phyloP scores from a whole-genome alignment of 805 yeast species.

The Starmerella floricola region DNA sequence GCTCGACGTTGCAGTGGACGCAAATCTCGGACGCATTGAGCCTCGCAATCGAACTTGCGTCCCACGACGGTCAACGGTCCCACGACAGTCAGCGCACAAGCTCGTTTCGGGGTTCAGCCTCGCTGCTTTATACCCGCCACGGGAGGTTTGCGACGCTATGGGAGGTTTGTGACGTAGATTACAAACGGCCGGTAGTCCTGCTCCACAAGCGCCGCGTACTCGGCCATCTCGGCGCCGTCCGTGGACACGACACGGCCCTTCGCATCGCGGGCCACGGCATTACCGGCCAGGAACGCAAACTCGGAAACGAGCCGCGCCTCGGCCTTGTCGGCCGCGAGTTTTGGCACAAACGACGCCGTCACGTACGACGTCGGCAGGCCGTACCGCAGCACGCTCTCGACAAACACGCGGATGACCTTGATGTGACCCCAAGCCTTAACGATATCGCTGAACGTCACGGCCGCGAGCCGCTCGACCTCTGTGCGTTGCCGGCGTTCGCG shows the following conservation, averaged over 20 bases:
- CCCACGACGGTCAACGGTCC: too few relatives aligned
- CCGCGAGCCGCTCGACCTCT: slow-evolving; percentile 71
- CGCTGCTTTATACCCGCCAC: too few relatives aligned
- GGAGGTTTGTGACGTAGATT: slow-evolving; percentile 46
- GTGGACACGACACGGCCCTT: slow-evolving; percentile 50
- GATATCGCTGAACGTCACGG: slow-evolving; percentile 82
- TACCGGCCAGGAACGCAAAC: slow-evolving; percentile 86
- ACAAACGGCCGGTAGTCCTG: slow-evolving; percentile 96
- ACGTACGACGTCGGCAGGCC: slow-evolving; percentile 92
- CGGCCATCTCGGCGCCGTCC: slow-evolving; percentile 56
- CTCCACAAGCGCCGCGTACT: slow-evolving; percentile 85
- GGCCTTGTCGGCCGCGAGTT: slow-evolving; percentile 39
- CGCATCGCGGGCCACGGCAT: slow-evolving; percentile 60
- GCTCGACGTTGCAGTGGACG: too few relatives aligned
- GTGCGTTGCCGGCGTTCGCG: slow-evolving; percentile 56
- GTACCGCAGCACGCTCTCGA: slow-evolving; percentile 87
- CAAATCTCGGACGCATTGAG: too few relatives aligned
- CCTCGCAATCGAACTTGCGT: too few relatives aligned
- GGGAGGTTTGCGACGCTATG: too few relatives aligned
- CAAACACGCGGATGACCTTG: slow-evolving; percentile 74
- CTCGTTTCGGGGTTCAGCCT: too few relatives aligned
- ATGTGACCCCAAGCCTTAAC: slow-evolving; percentile 81
- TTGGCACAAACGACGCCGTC: slow-evolving; percentile 38
- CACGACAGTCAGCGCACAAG: too few relatives aligned
- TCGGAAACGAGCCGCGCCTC: slow-evolving; percentile 58